Base-by-base conservation (phyloP, 2,329 filamentous ascomycete species). In the Leptosphaerulina australis region DNA sequence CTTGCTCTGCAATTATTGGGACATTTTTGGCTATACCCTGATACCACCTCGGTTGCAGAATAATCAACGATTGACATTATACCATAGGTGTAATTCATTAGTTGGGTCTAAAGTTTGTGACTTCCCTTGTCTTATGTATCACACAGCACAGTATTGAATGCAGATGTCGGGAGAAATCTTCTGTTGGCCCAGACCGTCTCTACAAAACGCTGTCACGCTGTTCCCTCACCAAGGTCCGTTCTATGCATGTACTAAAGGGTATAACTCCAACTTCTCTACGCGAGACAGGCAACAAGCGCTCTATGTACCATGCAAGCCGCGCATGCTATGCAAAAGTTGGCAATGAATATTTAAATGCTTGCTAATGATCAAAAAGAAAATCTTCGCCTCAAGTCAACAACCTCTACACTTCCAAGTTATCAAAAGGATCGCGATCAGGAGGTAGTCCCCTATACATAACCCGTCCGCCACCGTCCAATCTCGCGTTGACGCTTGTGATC, bases 401-500 rank as follows among this genome's bases (percentile, higher is more conserved):
- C 20, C 34, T 45, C 35, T 63, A 68, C 18, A 73, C 61, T 48
- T 73, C 70, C 31, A 73, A 70, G 29, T 72, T 71, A 63, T 73
- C 69, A 58, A 73, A 72, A 1, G 70, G 70, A 63, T 73, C 70
- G 53, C 69, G 95, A 74, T 96, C 91, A 0, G 92, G 92, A 12
- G 92, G 92, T 53, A 91, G 89, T 56, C 84, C 85, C 57, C 88
- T 88, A 72, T 94, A 97, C 28, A 96, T 84, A 4, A 96, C 91
- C 14, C 88, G 84, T 22, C 85, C 84, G 71, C 91, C 91, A 47
- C 85, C 88, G 76, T 97, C 91, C 61, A 97, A 77, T 8, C 90
- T 89, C 15, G 93, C 91, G 50, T 91, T 91, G 70, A 95, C 88
- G 71, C 97, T 97, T 63, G 90, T 96, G 68, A 97, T 91, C 89